phyloP scores from a whole-genome alignment of 106 monocot species.

The Allium cepa region DNA sequence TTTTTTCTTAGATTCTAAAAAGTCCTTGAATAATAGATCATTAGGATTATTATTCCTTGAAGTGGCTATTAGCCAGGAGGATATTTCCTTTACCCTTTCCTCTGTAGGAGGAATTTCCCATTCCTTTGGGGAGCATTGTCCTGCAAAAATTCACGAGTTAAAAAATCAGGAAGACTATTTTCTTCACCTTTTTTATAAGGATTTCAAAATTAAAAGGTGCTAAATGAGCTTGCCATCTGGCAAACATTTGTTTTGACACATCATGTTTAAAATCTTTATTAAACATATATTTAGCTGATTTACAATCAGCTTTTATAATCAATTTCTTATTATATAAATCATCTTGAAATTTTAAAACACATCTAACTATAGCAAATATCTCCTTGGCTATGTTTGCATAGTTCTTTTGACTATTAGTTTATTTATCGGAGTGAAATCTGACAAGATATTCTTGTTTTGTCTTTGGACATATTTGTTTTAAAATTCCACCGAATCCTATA shows the following conservation, averaged over 20 bases:
- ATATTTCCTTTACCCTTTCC: neutral
- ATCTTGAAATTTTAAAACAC: constrained; percentile 2
- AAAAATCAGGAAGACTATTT: neutral
- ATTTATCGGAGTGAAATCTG: neutral
- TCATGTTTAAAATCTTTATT: constrained; percentile 9
- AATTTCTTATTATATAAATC: neutral
- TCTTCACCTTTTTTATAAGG: neutral
- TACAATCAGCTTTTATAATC: neutral
- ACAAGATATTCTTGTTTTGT: neutral
- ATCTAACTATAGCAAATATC: neutral
- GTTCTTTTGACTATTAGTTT: neutral
- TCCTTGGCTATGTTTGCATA: neutral
- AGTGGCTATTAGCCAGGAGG: no score
- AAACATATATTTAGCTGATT: neutral
- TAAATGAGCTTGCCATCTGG: neutral
- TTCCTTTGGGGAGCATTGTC: neutral
- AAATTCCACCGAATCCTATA: neutral
- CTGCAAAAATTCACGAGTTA: constrained; percentile 4
- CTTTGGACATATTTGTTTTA: neutral
- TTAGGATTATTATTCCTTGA: no score
- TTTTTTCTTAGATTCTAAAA: no score
- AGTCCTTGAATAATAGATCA: no score
- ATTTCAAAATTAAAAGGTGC: neutral
- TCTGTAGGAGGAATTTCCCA: neutral
- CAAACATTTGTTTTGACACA: neutral